Conservation (phyloP, 2,329 filamentous ascomycete genomes). For the Cordyceps militaris region DNA sequence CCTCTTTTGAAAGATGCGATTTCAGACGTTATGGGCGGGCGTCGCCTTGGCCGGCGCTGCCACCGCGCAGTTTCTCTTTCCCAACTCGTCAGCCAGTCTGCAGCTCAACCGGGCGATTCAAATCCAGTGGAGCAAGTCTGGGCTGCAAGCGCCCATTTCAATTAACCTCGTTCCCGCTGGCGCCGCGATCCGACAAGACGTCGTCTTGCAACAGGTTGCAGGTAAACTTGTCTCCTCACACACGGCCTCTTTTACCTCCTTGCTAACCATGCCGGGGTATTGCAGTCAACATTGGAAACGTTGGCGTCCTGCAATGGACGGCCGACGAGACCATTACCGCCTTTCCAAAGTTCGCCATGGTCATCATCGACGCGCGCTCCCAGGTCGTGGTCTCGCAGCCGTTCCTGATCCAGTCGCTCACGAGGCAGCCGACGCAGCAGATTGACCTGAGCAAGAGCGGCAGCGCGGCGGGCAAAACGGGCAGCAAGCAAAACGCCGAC, state of each 20-base stretch:
- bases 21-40: background rate
- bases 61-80: conserved; percentile 16
- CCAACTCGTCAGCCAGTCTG: conserved; percentile 9
- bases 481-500: background rate
- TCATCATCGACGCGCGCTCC: conserved; percentile 17
- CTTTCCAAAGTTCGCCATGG: conserved; percentile 18
- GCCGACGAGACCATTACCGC: conserved; percentile 18
- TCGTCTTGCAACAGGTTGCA: conserved; percentile 19
- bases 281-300: conserved; percentile 19
- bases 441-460: conserved; percentile 1
- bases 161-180: conserved; percentile 19
- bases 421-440: background rate
- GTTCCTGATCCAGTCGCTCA: conserved; percentile 13
- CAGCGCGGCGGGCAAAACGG: conserved; percentile 9
- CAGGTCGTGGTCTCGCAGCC: conserved; percentile 14
- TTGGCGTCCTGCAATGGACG: conserved; percentile 17
- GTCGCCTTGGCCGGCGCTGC: conserved; percentile 1
- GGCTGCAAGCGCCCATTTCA: conserved; percentile 18
- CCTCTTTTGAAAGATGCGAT: background rate
- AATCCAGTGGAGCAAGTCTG: conserved; percentile 18
- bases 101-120: conserved; percentile 14
- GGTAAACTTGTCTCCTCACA: conserved; percentile 10
- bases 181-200: conserved; percentile 12
- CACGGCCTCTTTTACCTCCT: too few species aligned
- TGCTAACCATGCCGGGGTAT: background rate